Evolutionary conservation across 306 rosid genomes (phyloP), one percentile per base, ranked within the genome.

Genomic region (Rubus parviflorus): DNA sequence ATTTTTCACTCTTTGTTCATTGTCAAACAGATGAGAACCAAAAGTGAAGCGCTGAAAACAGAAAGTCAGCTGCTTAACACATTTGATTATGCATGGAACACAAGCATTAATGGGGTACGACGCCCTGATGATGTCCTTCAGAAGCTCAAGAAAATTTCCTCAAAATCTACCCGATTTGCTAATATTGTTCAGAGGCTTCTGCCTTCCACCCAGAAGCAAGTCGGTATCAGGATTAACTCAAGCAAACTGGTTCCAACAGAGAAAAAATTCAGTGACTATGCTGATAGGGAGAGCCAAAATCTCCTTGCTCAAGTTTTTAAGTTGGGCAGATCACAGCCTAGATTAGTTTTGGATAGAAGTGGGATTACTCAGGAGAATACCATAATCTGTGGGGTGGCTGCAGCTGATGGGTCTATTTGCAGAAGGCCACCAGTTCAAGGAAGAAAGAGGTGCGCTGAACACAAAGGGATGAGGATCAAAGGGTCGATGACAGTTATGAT

Each of bases 41-140:
- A 92, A 83, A 82, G 86, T 49, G 81, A 85, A 37, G 98, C 94
- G 19, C 61, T 52, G 73, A 77, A 68, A 78, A 94, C 89, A 64
- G 96, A 94, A 84, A 68, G 75, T 74, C 86, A 70, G 80, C 87
- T 94, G 64, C 98, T 94, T 25, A 75, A 49, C 35, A 87, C 86
- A 80, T 94, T 92, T 80, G 97, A 94, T 85, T 92, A 89, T 81
- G 97, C 97, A 16, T 94, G 98, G 98, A 94, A 90, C 86, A 60
- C 88, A 15, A 68, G 67, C 77, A 65, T 8, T 19, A 94, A 94
- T 72, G 96, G 97, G 46, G 75, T 68, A 38, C 70, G 90, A 1
- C 88, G 93, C 61, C 94, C 85, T 20, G 70, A 79, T 56, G 98
- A 94, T 76, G 83, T 92, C 85, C 75, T 86, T 47, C 61, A 61